phyloP scores from a whole-genome alignment of 1,284 basidiomycete genomes.

The Cutaneotrichosporon cyanovorans region DNA sequence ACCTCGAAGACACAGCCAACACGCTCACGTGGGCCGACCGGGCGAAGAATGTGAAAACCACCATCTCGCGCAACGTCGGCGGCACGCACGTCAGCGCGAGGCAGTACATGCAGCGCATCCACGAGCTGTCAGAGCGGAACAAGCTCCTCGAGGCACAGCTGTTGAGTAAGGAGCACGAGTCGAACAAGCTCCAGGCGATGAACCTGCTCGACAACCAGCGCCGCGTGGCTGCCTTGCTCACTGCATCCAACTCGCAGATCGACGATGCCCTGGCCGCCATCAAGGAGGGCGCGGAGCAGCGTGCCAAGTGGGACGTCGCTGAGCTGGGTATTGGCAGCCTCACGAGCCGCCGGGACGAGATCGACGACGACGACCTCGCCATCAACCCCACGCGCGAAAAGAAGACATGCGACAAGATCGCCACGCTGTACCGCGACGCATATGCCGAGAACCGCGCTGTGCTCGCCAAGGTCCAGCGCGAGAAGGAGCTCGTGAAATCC shows the following conservation, averaged over 20 bases:
- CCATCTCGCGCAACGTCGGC: slow-evolving; percentile 78
- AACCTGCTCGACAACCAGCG: slow-evolving; percentile 60
- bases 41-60: slow-evolving; percentile 94
- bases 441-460: slow-evolving; percentile 57
- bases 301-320: slow-evolving; percentile 68
- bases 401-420: slow-evolving; percentile 60
- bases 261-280: slow-evolving; percentile 63
- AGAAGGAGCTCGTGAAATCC: slow-evolving; percentile 67
- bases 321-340: slow-evolving; percentile 62
- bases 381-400: slow-evolving; percentile 57
- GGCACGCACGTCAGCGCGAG: slow-evolving; percentile 88
- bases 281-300: slow-evolving; percentile 65
- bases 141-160: slow-evolving; percentile 63
- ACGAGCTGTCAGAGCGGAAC: slow-evolving; percentile 49
- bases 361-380: slow-evolving; percentile 48
- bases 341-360: slow-evolving; percentile 58
- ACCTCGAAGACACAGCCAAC: slow-evolving; percentile 97
- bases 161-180: slow-evolving; percentile 25
- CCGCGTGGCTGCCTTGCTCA: slow-evolving; percentile 63
- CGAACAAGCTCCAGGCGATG: slow-evolving; percentile 47
- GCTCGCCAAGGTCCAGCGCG: slow-evolving; percentile 57
- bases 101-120: slow-evolving; percentile 87
- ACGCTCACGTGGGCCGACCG: slow-evolving; percentile 92
- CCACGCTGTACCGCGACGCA: slow-evolving; percentile 62
- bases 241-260: slow-evolving; percentile 60